These are phyloP conservation scores for Anisodus tanguticus DNA, from an alignment of 257 asterid genomes.

Conservation along the genomic window DNA sequence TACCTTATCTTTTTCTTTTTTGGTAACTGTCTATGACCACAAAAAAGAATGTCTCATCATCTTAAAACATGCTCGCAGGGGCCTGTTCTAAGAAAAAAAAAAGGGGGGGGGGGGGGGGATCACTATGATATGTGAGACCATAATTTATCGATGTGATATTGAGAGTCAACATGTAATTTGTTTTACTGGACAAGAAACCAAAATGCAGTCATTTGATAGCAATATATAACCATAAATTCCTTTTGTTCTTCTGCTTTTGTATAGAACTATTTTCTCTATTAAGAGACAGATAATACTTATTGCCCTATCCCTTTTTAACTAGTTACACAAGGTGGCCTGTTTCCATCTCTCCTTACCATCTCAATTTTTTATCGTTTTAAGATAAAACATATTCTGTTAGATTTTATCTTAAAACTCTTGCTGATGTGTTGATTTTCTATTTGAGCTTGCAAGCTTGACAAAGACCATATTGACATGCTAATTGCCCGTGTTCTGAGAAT, in stretches of 20 bases:
- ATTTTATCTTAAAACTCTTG: conserved; percentile 1
- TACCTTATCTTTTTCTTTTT: neutral
- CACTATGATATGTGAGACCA: neutral
- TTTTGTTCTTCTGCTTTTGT: neutral
- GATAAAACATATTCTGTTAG: neutral
- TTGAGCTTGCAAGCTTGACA: conserved; percentile 12
- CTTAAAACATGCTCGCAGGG: neutral
- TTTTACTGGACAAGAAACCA: neutral
- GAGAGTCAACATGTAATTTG: neutral
- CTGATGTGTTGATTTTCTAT: conserved; percentile 5
- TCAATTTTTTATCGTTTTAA: neutral
- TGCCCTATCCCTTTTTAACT: conserved; percentile 15
- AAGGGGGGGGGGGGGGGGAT: neutral
- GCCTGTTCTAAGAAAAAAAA: neutral
- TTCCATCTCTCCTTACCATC: conserved; percentile 19
- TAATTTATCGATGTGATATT: neutral
- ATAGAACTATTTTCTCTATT: neutral
- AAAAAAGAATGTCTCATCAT: neutral
- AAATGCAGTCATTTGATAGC: neutral
- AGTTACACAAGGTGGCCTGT: neutral
- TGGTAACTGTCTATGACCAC: neutral
- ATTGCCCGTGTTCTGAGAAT: neutral
- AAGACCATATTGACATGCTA: neutral
- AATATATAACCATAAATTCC: neutral
- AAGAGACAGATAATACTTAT: neutral